Percentiles rank a stretch among this genome's conserved stretches.
phyloP scores from a whole-genome alignment of 495 filamentous ascomycete species.

The Daldinia loculata region DNA sequence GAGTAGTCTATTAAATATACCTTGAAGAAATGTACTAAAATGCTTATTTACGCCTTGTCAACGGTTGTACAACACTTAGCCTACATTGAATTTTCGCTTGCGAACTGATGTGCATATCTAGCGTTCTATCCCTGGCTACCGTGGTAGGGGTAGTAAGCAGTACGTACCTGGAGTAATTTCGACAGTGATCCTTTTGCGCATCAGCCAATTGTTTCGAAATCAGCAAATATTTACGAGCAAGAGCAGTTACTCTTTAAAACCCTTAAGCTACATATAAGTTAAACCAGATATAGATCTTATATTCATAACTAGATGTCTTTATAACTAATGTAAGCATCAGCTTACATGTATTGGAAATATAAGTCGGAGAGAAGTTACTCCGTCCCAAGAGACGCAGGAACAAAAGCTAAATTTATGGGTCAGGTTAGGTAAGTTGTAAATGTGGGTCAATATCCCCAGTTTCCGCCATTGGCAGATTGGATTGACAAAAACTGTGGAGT shows the following conservation, averaged over 20 bases:
- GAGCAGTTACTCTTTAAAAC: neutral
- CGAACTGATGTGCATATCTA: neutral
- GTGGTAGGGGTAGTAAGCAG: slow-evolving; percentile 5
- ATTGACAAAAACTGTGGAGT: neutral
- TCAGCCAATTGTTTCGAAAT: slow-evolving; percentile 7
- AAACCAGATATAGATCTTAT: neutral
- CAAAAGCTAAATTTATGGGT: slow-evolving; percentile 2
- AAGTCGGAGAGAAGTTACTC: neutral
- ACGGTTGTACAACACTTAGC: neutral
- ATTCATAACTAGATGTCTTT: neutral
- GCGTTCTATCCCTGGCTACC: slow-evolving; percentile 19
- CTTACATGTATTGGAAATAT: neutral
- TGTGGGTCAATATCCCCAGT: neutral
- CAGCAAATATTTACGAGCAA: neutral
- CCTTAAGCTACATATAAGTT: neutral
- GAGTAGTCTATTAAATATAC: too few species aligned
- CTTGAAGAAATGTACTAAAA: neutral
- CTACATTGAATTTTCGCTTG: neutral
- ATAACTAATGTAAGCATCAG: neutral
- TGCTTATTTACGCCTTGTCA: neutral
- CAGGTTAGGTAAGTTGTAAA: neutral
- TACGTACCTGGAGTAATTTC: slow-evolving; percentile 7
- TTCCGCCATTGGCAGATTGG: slow-evolving; percentile 1
- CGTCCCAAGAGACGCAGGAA: neutral
- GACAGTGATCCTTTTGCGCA: neutral